Conservation (phyloP, 2,329 filamentous ascomycete species). For the Scorias spongiosa region DNA sequence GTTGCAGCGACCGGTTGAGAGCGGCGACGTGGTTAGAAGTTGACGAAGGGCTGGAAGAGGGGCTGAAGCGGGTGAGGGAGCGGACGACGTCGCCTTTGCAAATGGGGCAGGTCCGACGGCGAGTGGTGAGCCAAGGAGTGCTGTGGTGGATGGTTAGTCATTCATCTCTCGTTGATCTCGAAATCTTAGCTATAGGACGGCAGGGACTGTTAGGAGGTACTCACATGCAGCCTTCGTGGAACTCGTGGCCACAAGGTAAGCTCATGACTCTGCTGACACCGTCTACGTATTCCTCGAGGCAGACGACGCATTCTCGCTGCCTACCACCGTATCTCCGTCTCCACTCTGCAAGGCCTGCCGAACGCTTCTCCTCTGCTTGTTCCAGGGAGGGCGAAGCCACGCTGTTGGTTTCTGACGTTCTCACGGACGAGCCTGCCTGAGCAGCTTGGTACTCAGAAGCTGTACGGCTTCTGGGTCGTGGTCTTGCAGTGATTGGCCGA, state of each 20-base stretch:
- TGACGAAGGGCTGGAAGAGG: conserved; percentile 4
- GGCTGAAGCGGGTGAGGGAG: conserved; percentile 16
- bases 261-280: conserved; percentile 94
- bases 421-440: neutral
- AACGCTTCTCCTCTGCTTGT: conserved; percentile 37
- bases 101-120: conserved; percentile 92
- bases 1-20: conserved; percentile 3
- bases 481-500: conserved; percentile 28
- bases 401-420: conserved; percentile 14
- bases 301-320: conserved; percentile 85
- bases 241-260: conserved; percentile 91
- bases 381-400: conserved; percentile 15
- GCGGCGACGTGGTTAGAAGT: conserved; percentile 6
- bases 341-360: conserved; percentile 34
- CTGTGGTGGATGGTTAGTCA: conserved; percentile 29
- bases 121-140: conserved; percentile 91
- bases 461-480: conserved; percentile 50
- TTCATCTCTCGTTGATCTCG: neutral
- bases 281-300: conserved; percentile 89
- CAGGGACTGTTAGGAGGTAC: conserved; percentile 26
- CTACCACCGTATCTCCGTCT: conserved; percentile 46
- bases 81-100: conserved; percentile 93
- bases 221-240: conserved; percentile 97
- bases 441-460: conserved; percentile 39
- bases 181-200: neutral